Evolutionary conservation across 2,329 filamentous ascomycete species (phyloP).

Genomic region (Westerdykella aurantiaca): DNA sequence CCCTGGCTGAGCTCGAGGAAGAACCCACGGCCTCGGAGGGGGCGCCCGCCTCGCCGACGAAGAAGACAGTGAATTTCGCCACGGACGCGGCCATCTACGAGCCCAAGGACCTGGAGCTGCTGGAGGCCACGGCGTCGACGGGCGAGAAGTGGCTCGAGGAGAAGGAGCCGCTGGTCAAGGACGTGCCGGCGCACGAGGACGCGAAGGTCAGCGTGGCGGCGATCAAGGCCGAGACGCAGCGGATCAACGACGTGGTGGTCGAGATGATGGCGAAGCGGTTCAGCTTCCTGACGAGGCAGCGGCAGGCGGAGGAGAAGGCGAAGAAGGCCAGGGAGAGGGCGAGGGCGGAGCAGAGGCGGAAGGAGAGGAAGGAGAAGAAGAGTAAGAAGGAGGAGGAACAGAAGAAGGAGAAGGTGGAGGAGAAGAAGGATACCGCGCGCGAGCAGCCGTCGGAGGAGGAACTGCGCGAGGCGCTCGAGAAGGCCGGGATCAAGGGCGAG

Average conservation of each 20-base stretch:
- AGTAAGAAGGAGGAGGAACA: conserved; percentile 20
- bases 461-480: conserved; percentile 24
- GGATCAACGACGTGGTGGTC: conserved; percentile 65
- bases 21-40: conserved; percentile 33
- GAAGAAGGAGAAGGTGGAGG: conserved; percentile 17
- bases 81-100: conserved; percentile 56
- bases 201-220: conserved; percentile 70
- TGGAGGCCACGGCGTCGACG: conserved; percentile 58
- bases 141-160: conserved; percentile 69
- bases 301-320: conserved; percentile 27
- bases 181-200: conserved; percentile 64
- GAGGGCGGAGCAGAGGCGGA: conserved; percentile 21
- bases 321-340: conserved; percentile 32
- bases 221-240: conserved; percentile 56
- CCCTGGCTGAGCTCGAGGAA: conserved; percentile 73
- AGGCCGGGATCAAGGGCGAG: conserved; percentile 28
- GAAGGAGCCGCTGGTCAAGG: conserved; percentile 62
- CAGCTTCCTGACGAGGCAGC: conserved; percentile 36
- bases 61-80: conserved; percentile 3
- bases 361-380: conserved; percentile 29
- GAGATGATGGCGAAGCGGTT: conserved; percentile 61
- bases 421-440: conserved; percentile 21
- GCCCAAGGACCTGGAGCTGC: conserved; percentile 61
- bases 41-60: conserved; percentile 18
- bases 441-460: conserved; percentile 25